Conservation (phyloP, 257 asterid genomes). For the Penstemon eatonii region DNA sequence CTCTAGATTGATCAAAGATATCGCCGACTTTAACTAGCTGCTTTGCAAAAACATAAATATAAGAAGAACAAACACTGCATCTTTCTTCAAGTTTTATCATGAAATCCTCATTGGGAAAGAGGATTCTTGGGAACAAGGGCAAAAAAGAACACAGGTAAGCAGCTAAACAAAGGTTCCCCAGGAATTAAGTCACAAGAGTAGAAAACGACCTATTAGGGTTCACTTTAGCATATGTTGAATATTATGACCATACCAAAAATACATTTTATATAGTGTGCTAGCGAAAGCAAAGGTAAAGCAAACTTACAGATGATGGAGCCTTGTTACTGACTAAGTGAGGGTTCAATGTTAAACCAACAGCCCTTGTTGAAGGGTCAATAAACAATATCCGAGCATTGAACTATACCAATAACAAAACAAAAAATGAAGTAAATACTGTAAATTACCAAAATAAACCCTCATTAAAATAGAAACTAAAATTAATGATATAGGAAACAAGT, state of each 20-base stretch:
- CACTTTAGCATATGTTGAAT: background rate
- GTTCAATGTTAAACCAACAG: slow-evolving; percentile 93
- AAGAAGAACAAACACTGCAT: slow-evolving; percentile 18
- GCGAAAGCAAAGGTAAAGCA: slow-evolving; percentile 14
- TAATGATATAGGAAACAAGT: background rate
- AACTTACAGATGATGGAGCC: slow-evolving; percentile 85
- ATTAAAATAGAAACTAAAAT: slow-evolving; percentile 8
- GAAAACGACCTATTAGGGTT: background rate
- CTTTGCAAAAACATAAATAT: slow-evolving; percentile 29
- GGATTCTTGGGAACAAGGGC: background rate
- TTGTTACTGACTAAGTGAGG: slow-evolving; percentile 71
- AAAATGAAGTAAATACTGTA: slow-evolving; percentile 4
- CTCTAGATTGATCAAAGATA: slow-evolving; percentile 77
- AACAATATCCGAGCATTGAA: slow-evolving; percentile 93
- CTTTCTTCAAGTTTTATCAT: background rate
- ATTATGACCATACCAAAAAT: background rate
- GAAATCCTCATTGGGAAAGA: background rate
- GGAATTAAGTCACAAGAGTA: slow-evolving; percentile 7
- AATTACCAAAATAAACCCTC: slow-evolving; percentile 18
- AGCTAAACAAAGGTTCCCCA: slow-evolving; percentile 18
- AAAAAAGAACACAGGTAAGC: slow-evolving; percentile 12
- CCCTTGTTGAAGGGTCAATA: slow-evolving; percentile 91
- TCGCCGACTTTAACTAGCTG: slow-evolving; percentile 90
- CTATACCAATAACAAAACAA: slow-evolving; percentile 40
- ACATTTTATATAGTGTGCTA: slow-evolving; percentile 2